These are phyloP conservation scores for Daldinia bambusicola DNA, from an alignment of 495 filamentous ascomycete genomes.

Conservation along the genomic window DNA sequence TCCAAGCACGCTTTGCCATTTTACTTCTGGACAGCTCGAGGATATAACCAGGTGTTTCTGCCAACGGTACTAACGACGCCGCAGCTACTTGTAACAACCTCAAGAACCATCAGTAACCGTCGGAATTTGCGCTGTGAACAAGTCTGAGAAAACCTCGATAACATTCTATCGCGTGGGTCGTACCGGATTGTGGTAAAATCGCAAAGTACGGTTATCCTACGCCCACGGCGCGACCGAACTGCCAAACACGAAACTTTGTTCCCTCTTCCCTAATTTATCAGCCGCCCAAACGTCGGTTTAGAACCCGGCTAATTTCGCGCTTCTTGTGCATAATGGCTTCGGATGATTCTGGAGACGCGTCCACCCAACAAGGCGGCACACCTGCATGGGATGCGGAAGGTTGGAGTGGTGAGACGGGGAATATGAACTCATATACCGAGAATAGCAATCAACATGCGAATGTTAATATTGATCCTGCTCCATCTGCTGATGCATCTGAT, in stretches of 20 bases:
- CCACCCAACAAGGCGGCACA: constrained; percentile 47
- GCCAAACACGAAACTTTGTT: neutral
- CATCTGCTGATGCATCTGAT: constrained; percentile 58
- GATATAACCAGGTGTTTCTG: neutral
- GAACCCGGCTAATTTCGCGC: neutral
- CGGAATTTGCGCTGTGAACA: neutral
- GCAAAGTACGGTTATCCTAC: constrained; percentile 1
- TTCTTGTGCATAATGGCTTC: constrained; percentile 49
- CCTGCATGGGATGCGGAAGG: constrained; percentile 60
- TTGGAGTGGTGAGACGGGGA: constrained; percentile 62
- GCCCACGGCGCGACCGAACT: constrained; percentile 1
- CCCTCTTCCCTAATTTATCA: neutral
- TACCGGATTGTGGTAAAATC: neutral
- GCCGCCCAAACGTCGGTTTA: neutral
- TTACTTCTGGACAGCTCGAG: neutral
- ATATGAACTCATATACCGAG: constrained; percentile 64
- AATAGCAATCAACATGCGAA: constrained; percentile 60
- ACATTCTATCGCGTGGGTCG: neutral
- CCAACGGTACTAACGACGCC: neutral
- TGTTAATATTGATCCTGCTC: constrained; percentile 56
- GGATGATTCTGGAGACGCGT: constrained; percentile 46
- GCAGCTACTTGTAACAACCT: neutral
- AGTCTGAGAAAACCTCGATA: neutral
- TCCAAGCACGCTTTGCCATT: neutral
- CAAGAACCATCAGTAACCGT: neutral